Conservation (phyloP, 164 flowering plant species). For the Houttuynia cordata region DNA sequence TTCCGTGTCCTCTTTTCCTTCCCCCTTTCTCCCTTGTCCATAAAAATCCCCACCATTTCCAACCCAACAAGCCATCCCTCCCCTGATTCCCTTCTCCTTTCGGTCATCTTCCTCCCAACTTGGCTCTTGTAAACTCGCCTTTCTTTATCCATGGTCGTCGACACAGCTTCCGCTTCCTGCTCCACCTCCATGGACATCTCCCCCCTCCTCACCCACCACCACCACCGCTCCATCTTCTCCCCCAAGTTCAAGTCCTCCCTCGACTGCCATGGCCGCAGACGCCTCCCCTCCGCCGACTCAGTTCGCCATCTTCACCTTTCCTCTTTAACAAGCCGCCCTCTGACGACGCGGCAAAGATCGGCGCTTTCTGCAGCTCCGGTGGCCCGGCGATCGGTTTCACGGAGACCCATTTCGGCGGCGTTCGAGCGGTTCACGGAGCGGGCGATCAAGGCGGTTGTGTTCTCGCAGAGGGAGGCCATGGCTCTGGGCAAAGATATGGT, state of each 20-base stretch:
- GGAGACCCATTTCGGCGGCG: slow-evolving; percentile 27
- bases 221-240: slow-evolving; percentile 3
- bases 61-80: neutral
- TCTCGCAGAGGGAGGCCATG: slow-evolving; percentile 69
- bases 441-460: slow-evolving; percentile 57
- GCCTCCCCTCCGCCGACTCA: slow-evolving; percentile 1
- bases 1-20: neutral
- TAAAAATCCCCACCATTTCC: neutral
- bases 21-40: neutral
- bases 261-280: slow-evolving; percentile 8
- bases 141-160: neutral
- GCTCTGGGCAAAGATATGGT: slow-evolving; percentile 52
- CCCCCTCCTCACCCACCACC: slow-evolving; percentile 3
- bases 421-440: slow-evolving; percentile 77
- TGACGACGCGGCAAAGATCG: neutral
- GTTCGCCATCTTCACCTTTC: slow-evolving; percentile 11
- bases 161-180: slow-evolving; percentile 5
- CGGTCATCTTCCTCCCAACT: neutral
- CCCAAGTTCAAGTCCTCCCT: slow-evolving; percentile 5
- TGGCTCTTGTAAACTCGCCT: no score
- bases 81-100: neutral
- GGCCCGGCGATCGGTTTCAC: neutral
- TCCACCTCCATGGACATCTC: slow-evolving; percentile 11
- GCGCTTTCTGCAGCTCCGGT: slow-evolving; percentile 1
- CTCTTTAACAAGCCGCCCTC: slow-evolving; percentile 12